A percentile compares a stretch with the other conserved stretches of the same genome.
Conservation (phyloP, 1,284 basidiomycete species). For the Vanrija sp. region DNA sequence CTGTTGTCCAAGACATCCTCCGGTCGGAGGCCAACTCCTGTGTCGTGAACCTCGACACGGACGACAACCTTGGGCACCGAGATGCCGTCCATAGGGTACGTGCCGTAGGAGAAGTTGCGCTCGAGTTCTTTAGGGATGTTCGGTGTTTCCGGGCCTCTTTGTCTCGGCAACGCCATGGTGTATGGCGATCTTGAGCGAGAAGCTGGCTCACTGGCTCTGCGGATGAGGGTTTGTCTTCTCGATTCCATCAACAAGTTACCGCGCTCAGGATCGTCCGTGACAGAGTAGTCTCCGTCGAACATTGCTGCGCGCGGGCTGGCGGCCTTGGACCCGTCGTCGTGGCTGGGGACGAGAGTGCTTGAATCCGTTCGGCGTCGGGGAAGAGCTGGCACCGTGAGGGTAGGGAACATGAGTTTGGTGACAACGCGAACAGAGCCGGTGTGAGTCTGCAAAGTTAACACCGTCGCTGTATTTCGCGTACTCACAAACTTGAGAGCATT, state of each 20-base stretch:
- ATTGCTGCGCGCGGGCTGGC: background rate
- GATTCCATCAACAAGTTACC: too few species aligned
- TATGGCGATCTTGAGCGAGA: background rate
- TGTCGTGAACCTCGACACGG: slow-evolving; percentile 74
- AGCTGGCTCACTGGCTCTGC: background rate
- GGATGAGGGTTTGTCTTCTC: too few species aligned
- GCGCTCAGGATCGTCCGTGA: too few species aligned
- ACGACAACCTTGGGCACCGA: slow-evolving; percentile 52
- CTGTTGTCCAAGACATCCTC: slow-evolving; percentile 63
- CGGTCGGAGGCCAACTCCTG: slow-evolving; percentile 67
- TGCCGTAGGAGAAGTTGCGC: background rate
- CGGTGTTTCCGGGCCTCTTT: background rate
- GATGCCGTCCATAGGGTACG: too few species aligned
- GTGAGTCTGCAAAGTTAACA: slow-evolving; percentile 52
- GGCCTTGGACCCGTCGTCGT: too few species aligned
- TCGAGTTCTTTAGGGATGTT: background rate
- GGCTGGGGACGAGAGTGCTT: too few species aligned
- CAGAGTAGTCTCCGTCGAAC: background rate
- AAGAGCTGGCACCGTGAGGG: too few species aligned
- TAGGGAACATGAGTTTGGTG: slow-evolving; percentile 44
- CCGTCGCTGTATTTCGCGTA: background rate
- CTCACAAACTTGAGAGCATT: slow-evolving; percentile 56
- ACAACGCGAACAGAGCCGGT: slow-evolving; percentile 53
- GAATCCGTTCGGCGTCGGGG: too few species aligned
- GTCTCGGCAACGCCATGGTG: background rate